phyloP scores from a whole-genome alignment of 805 yeast species.

The Lipomyces lipofer region DNA sequence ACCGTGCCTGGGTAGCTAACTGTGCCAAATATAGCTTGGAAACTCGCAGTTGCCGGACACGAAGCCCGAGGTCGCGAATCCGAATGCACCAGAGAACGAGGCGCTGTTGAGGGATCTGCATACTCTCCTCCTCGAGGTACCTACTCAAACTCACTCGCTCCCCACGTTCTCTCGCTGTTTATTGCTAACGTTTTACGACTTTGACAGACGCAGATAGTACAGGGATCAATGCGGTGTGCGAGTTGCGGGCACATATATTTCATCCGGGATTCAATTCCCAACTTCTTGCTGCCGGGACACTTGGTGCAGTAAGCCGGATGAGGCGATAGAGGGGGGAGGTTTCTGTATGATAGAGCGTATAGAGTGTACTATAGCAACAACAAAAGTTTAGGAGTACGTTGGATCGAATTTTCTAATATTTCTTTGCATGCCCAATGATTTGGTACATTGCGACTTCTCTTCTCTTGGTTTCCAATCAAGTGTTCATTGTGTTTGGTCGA shows the following conservation, averaged over 20 bases:
- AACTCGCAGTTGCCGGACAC: conserved; percentile 35
- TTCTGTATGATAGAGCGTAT: neutral
- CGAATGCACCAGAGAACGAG: conserved; percentile 46
- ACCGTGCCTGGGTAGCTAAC: neutral
- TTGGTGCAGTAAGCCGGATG: conserved; percentile 53
- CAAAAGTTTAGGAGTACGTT: too few relatives aligned
- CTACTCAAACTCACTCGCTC: too few relatives aligned
- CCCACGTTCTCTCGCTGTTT: conserved; percentile 9
- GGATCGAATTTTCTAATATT: too few relatives aligned
- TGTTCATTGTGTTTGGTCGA: too few relatives aligned
- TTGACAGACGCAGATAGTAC: conserved; percentile 64
- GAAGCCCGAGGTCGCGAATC: conserved; percentile 49
- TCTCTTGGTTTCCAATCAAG: too few relatives aligned
- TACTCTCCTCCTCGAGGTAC: conserved; percentile 63
- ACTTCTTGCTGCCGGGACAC: conserved; percentile 92
- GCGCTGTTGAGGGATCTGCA: conserved; percentile 76
- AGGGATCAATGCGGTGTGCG: conserved; percentile 86
- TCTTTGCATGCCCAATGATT: too few relatives aligned
- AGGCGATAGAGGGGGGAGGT: too few relatives aligned
- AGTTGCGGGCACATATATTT: conserved; percentile 85
- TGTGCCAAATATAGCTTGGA: conserved; percentile 17
- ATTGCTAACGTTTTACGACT: neutral
- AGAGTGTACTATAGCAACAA: neutral
- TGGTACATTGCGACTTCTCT: too few relatives aligned
- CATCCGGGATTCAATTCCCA: conserved; percentile 91